Conservation (phyloP, 768 basidiomycete species). For the Pleurotus sapidus region DNA sequence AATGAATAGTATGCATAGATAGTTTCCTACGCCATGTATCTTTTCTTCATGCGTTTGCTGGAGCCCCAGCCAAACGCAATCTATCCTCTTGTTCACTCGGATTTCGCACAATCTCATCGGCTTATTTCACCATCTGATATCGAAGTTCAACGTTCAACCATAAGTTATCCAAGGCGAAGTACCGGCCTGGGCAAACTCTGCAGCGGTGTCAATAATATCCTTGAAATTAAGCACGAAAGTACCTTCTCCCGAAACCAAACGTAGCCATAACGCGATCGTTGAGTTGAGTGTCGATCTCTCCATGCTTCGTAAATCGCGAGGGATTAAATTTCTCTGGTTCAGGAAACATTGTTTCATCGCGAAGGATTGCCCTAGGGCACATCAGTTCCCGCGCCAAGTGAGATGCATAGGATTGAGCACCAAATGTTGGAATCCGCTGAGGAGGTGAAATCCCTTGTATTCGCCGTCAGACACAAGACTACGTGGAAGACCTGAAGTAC, state of each 20-base stretch:
- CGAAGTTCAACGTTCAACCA: too few relatives aligned
- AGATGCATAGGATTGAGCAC: not conserved
- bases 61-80: too few relatives aligned
- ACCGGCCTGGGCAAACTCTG: too few relatives aligned
- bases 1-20: too few relatives aligned
- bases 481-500: not conserved
- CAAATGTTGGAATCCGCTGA: not conserved
- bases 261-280: not conserved
- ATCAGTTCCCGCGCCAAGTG: not conserved
- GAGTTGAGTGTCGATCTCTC: conserved; percentile 9
- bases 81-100: too few relatives aligned
- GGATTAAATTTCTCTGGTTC: conserved; percentile 18
- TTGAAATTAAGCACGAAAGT: not conserved
- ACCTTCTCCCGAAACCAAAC: conserved; percentile 4
- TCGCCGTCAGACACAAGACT: not conserved
- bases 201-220: too few relatives aligned
- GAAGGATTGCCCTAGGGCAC: conserved; percentile 9
- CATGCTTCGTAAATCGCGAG: conserved; percentile 16
- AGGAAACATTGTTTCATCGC: conserved; percentile 12
- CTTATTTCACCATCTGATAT: too few relatives aligned
- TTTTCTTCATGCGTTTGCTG: too few relatives aligned
- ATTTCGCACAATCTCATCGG: too few relatives aligned
- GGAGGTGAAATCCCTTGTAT: conserved; percentile 2
- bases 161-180: too few relatives aligned
- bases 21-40: too few relatives aligned